Conservation (phyloP, 2,329 filamentous ascomycete genomes). For the Colletotrichum aenigma region DNA sequence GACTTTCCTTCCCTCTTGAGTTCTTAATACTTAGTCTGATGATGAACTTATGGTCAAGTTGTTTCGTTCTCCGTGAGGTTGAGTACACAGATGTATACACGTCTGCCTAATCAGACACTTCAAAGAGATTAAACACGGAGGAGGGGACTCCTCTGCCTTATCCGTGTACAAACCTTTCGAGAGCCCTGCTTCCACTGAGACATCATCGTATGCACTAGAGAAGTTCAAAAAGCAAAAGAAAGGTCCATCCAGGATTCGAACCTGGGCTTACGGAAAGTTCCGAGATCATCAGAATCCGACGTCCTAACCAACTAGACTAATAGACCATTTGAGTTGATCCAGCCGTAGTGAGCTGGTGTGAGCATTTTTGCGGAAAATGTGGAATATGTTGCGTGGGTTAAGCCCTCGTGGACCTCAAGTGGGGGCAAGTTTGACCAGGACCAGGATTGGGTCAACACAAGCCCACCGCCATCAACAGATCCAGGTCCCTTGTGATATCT, state of each 20-base stretch:
- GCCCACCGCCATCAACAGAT: neutral
- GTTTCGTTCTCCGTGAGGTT: too few relatives aligned
- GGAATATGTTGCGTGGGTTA: neutral
- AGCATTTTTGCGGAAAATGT: accelerated
- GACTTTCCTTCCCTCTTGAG: neutral
- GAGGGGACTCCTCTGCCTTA: neutral
- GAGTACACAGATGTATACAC: too few relatives aligned
- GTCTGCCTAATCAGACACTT: neutral
- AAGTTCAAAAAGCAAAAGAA: neutral
- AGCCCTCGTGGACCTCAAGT: neutral
- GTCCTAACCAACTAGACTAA: conserved; percentile 18
- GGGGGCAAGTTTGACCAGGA: neutral
- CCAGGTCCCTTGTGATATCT: neutral
- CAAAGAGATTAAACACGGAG: neutral
- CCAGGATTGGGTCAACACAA: neutral
- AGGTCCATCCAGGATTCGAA: conserved; percentile 26
- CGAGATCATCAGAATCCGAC: conserved; percentile 7
- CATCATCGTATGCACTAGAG: neutral
- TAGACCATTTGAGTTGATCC: neutral
- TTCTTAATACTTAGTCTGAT: too few relatives aligned
- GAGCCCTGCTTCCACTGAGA: neutral
- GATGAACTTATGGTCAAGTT: too few relatives aligned
- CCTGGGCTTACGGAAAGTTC: conserved; percentile 8
- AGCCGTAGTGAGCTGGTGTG: neutral
- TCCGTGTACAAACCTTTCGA: neutral